phyloP scores from a whole-genome alignment of 2,329 filamentous ascomycete species.

The Beauveria asiatica region DNA sequence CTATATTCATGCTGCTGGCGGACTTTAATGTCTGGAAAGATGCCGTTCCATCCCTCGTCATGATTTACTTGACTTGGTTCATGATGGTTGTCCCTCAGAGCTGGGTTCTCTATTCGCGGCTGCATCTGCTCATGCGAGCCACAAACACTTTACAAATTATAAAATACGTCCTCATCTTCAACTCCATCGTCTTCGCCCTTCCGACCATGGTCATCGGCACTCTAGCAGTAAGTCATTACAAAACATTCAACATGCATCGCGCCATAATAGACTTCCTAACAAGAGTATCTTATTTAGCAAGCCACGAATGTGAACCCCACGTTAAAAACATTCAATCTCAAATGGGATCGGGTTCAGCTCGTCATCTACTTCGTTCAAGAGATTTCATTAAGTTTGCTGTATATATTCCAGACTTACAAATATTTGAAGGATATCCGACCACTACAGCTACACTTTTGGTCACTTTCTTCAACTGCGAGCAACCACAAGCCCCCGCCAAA shows the following conservation, averaged over 20 bases:
- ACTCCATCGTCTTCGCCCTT: slow-evolving; percentile 42
- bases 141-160: slow-evolving; percentile 36
- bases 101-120: slow-evolving; percentile 50
- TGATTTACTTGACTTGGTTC: slow-evolving; percentile 18
- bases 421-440: slow-evolving; percentile 7
- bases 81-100: slow-evolving; percentile 50
- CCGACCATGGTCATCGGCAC: slow-evolving; percentile 46
- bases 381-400: slow-evolving; percentile 39
- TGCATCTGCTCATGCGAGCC: slow-evolving; percentile 49
- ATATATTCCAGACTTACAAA: slow-evolving; percentile 27
- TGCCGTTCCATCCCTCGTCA: slow-evolving; percentile 10
- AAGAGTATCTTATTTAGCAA: slow-evolving; percentile 17
- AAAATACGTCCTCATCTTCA: slow-evolving; percentile 45
- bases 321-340: slow-evolving; percentile 22
- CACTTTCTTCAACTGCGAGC: slow-evolving; percentile 36
- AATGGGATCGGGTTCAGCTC: slow-evolving; percentile 44
- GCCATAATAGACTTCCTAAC: not conserved
- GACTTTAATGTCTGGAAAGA: slow-evolving; percentile 15
- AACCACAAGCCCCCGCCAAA: slow-evolving; percentile 21
- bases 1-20: slow-evolving; percentile 36
- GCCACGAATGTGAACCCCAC: slow-evolving; percentile 17
- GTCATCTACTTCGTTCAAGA: slow-evolving; percentile 45
- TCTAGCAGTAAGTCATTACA: slow-evolving; percentile 30
- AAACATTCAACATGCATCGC: not conserved
- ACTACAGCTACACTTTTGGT: slow-evolving; percentile 18